A percentile compares a stretch with the other conserved stretches of the same genome.
These are phyloP conservation scores for Ceratonia siliqua DNA, from an alignment of 306 rosid species.

Conservation along the genomic window DNA sequence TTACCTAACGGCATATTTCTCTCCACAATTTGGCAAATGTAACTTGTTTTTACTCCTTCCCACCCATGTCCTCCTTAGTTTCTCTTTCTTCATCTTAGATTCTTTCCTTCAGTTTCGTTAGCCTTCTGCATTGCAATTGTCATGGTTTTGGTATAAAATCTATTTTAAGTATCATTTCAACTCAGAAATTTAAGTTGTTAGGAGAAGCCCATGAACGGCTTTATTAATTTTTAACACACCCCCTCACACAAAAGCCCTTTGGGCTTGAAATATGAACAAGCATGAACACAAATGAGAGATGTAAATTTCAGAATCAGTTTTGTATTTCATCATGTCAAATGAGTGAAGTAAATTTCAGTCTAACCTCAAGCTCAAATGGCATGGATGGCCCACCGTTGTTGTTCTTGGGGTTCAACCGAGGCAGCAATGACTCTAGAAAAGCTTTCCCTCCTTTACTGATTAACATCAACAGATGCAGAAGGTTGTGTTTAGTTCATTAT, in stretches of 20 bases:
- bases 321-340: conserved; percentile 7
- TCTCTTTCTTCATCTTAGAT: neutral
- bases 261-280: no score
- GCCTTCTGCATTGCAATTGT: conserved; percentile 20
- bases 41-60: neutral
- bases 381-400: conserved; percentile 85
- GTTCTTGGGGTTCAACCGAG: conserved; percentile 82
- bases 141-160: neutral
- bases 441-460: conserved; percentile 93
- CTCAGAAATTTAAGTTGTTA: neutral
- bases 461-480: conserved; percentile 36
- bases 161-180: neutral
- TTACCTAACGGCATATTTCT: conserved; percentile 14
- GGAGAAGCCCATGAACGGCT: neutral
- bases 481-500: conserved; percentile 25
- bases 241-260: neutral
- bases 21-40: neutral
- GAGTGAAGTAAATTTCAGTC: conserved; percentile 36
- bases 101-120: neutral
- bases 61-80: neutral
- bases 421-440: conserved; percentile 76
- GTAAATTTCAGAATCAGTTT: conserved; percentile 9
- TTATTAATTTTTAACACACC: neutral
- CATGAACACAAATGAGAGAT: no score
- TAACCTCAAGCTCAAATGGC: conserved; percentile 98